Base-by-base conservation (phyloP, 1,284 basidiomycete species). In the Exsudoporus floridanus region DNA sequence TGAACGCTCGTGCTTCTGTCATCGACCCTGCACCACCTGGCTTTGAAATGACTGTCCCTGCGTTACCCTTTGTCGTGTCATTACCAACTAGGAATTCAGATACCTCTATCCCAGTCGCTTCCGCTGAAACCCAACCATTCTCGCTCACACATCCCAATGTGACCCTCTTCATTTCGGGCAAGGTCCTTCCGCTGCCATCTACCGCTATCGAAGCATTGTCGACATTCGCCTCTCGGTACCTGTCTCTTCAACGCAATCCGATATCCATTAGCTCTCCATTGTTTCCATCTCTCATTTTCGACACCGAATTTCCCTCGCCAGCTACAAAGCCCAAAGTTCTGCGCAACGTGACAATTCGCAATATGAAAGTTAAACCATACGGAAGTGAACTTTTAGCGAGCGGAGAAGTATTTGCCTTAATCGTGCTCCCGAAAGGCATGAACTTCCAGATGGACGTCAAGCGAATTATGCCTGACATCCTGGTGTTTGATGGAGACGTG, bases 401-500 rank as follows among this genome's bases (percentile, higher is more conserved):
- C 59, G 88, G 87, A 12, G 78, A 76, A 1, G 80, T 91, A 5
- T 77, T 75, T 49, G 88, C 79, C 10, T 73, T 76, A 19, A 74
- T 87, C 34, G 83, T 87, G 7, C 74, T 91, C 2, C 88, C 88
- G 0, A 70, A 68, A 39, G 86, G 86, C 33, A 80, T 91, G 65
- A 67, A 86, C 50, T 73, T 89, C 19, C 73, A 73, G 14, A 65
- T 90, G 39, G 73, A 83, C 47, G 84, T 89, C 14, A 77, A 72
- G 13, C 77, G 73, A 41, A 79, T 90, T 23, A 75, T 88, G 54
- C 88, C 88, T 0, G 88, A 91, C 62, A 82, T 87, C 21, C 69
- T 91, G 4, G 76, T 91, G 2, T 90, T 82, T 55, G 88, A 91
- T 58, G 88, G 89, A 2, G 79, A 82, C 21, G 76, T 81, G 0